These are phyloP conservation scores for Gracilaria domingensis DNA, from an alignment of 23 red algal species.

Conservation along the genomic window DNA sequence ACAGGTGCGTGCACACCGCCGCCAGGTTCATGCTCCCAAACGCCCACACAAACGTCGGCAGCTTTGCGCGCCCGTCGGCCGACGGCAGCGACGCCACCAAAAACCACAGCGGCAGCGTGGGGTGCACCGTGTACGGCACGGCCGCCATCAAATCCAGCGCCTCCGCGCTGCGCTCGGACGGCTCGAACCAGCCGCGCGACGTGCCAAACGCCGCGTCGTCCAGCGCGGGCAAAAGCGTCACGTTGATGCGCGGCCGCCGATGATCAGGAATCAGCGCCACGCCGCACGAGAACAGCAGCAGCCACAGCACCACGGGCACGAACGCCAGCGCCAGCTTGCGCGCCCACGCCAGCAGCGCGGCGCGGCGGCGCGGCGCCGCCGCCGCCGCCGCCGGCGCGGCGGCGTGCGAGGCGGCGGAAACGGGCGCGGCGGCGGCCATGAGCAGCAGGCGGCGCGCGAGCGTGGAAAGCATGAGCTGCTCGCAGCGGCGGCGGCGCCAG, in stretches of 20 bases:
- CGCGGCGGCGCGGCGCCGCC: not conserved
- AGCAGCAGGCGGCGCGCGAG: not conserved
- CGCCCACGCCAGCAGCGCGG: not conserved
- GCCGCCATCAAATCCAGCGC: conserved; percentile 84
- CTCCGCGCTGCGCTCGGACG: not conserved
- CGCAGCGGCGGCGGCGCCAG: no score
- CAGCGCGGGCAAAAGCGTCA: conserved; percentile 76
- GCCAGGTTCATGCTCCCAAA: conserved; percentile 75
- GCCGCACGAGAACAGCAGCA: conserved; percentile 45
- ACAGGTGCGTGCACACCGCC: conserved; percentile 82
- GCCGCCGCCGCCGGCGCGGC: not conserved
- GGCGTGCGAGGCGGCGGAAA: not conserved
- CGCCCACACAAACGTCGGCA: conserved; percentile 58
- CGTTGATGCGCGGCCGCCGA: conserved; percentile 61
- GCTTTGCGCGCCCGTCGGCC: not conserved
- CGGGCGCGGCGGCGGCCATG: not conserved
- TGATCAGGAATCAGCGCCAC: conserved; percentile 50
- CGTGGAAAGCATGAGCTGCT: not conserved
- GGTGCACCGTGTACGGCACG: conserved; percentile 91
- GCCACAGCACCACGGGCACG: conserved; percentile 61
- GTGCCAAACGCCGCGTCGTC: conserved; percentile 48
- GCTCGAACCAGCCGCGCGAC: conserved; percentile 71
- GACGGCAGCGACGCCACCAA: conserved; percentile 28
- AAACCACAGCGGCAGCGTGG: conserved; percentile 76
- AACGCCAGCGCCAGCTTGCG: conserved; percentile 7